phyloP scores from a whole-genome alignment of 2,329 filamentous ascomycete genomes.

The Coniochaeta prunicola region DNA sequence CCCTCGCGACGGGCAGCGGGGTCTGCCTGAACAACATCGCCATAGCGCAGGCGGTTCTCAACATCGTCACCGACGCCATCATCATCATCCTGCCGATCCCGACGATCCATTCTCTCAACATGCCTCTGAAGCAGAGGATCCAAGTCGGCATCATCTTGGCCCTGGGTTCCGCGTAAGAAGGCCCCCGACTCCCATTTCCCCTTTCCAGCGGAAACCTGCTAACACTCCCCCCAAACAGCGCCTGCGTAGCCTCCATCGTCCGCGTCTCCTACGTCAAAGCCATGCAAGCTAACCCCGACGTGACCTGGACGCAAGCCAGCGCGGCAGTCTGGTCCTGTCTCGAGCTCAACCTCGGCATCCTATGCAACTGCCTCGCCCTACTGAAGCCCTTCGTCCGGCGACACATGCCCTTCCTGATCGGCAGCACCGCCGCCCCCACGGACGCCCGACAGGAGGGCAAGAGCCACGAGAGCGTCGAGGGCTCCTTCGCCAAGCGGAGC shows the following conservation, averaged over 20 bases:
- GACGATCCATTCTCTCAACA: slow-evolving; percentile 31
- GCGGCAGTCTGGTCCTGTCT: slow-evolving; percentile 21
- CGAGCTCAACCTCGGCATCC: slow-evolving; percentile 25
- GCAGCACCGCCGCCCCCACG: slow-evolving; percentile 1
- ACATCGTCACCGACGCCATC: slow-evolving; percentile 34
- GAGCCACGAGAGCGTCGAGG: neutral
- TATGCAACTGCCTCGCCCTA: slow-evolving; percentile 17
- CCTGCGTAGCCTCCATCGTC: slow-evolving; percentile 17
- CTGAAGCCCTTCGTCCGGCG: slow-evolving; percentile 15
- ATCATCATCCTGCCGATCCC: slow-evolving; percentile 35
- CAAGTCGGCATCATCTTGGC: slow-evolving; percentile 32
- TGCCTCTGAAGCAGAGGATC: slow-evolving; percentile 35
- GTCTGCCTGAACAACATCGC: slow-evolving; percentile 34
- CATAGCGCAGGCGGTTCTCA: slow-evolving; percentile 35
- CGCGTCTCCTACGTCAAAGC: slow-evolving; percentile 17
- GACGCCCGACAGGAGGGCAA: neutral
- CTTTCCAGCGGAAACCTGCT: neutral
- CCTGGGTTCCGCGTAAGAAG: slow-evolving; percentile 32
- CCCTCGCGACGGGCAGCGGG: slow-evolving; percentile 10
- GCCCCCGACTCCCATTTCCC: neutral
- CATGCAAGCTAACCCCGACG: slow-evolving; percentile 22
- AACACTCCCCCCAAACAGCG: slow-evolving; percentile 11
- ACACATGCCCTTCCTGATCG: slow-evolving; percentile 12
- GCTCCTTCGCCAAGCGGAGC: neutral
- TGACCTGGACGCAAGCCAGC: slow-evolving; percentile 18